These are phyloP conservation scores for Sicyos edulis DNA, from an alignment of 306 rosid species.

Conservation along the genomic window DNA sequence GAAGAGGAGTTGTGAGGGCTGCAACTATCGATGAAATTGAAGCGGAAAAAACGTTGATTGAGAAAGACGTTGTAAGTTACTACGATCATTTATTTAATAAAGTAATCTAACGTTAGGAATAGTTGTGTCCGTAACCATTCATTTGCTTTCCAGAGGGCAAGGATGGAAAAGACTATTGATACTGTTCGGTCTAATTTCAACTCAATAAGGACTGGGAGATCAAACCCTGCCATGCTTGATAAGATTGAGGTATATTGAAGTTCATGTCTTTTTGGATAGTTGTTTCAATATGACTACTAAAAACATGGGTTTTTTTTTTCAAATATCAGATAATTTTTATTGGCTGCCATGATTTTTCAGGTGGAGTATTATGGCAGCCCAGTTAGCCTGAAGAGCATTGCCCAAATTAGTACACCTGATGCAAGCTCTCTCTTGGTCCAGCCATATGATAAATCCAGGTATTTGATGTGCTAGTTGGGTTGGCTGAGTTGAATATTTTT, in stretches of 20 bases:
- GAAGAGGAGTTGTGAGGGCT: slow-evolving; percentile 42
- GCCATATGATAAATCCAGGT: slow-evolving; percentile 97
- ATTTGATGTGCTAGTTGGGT: slow-evolving; percentile 25
- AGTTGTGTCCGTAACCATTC: background rate
- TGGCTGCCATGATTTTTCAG: slow-evolving; percentile 33
- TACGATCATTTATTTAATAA: background rate
- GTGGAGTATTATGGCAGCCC: slow-evolving; percentile 96
- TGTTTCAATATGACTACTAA: background rate
- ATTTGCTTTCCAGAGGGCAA: slow-evolving; percentile 44
- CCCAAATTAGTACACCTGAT: slow-evolving; percentile 94
- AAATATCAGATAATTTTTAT: background rate
- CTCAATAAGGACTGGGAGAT: slow-evolving; percentile 84
- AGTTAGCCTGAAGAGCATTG: slow-evolving; percentile 86
- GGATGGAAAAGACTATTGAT: slow-evolving; percentile 87
- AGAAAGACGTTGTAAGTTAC: slow-evolving; percentile 66
- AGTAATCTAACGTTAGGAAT: background rate
- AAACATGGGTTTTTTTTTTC: background rate
- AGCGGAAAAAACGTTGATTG: slow-evolving; percentile 73
- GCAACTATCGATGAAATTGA: slow-evolving; percentile 96
- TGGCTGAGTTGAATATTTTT: slow-evolving; percentile 9
- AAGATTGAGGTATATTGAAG: slow-evolving; percentile 64
- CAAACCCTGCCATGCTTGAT: slow-evolving; percentile 84
- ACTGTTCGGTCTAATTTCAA: slow-evolving; percentile 62
- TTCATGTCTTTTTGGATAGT: background rate
- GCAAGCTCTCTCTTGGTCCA: slow-evolving; percentile 72